phyloP scores from a whole-genome alignment of 495 filamentous ascomycete genomes.

The Glonium stellatum region DNA sequence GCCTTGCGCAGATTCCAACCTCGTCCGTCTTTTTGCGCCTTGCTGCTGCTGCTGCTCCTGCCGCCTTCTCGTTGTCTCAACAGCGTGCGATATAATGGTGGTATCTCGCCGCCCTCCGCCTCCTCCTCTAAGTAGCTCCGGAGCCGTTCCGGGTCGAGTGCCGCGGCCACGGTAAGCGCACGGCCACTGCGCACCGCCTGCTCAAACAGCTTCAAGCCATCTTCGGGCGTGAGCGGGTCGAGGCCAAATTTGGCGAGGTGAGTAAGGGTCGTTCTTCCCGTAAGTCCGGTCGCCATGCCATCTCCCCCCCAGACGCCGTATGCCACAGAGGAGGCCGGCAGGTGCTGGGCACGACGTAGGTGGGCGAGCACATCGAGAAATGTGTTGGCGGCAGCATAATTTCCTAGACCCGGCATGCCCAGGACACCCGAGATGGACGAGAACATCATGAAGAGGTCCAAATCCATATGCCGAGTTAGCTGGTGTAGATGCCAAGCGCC shows the following conservation, averaged over 20 bases:
- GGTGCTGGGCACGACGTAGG: constrained; percentile 12
- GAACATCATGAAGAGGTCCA: constrained; percentile 18
- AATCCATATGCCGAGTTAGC: constrained; percentile 2
- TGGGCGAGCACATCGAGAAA: constrained; percentile 10
- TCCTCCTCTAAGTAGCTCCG: constrained; percentile 20
- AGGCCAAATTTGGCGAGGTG: constrained; percentile 5
- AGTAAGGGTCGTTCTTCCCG: constrained; percentile 6
- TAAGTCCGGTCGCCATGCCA: constrained; percentile 26
- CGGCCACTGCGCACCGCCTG: too few relatives aligned
- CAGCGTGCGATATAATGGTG: constrained; percentile 18
- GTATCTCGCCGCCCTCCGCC: constrained; percentile 24
- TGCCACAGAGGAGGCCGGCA: constrained; percentile 22
- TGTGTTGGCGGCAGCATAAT: constrained; percentile 11
- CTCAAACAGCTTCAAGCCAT: too few relatives aligned
- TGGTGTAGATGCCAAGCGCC: constrained; percentile 19
- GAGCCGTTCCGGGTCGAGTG: constrained; percentile 26
- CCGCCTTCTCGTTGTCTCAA: too few relatives aligned
- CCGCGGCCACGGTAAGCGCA: constrained; percentile 4
- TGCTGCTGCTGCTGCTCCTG: too few relatives aligned
- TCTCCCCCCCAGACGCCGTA: constrained; percentile 31
- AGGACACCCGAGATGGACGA: constrained; percentile 3
- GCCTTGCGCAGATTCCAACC: neutral
- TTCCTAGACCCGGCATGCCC: constrained; percentile 4
- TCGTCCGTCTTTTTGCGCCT: neutral
- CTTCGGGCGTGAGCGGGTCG: too few relatives aligned